A percentile compares a stretch with the other conserved stretches of the same genome.
Evolutionary conservation across 768 basidiomycete genomes (phyloP).

Genomic region (Boletus tomentosulus): DNA sequence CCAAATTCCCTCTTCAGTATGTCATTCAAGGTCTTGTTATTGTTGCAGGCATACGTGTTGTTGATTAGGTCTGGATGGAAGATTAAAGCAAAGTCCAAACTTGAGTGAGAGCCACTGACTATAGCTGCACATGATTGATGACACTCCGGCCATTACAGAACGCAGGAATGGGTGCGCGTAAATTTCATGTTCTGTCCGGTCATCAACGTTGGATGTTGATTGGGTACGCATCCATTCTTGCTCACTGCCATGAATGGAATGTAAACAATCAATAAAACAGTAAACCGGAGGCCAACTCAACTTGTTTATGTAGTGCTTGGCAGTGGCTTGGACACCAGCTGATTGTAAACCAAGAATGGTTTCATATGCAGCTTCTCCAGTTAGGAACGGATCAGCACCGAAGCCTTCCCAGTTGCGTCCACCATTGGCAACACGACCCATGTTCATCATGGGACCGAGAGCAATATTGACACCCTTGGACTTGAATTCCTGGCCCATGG

Average conservation of each 20-base stretch:
- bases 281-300: slow-evolving; percentile 30
- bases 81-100: neutral
- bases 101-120: slow-evolving; percentile 24
- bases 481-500: slow-evolving; percentile 79
- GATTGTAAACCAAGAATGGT: slow-evolving; percentile 80
- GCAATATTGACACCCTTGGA: slow-evolving; percentile 83
- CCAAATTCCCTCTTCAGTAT: slow-evolving; percentile 62
- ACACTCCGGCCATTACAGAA: slow-evolving; percentile 61
- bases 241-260: slow-evolving; percentile 20
- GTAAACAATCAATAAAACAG: neutral
- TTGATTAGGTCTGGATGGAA: slow-evolving; percentile 45
- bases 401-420: slow-evolving; percentile 97
- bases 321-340: slow-evolving; percentile 82
- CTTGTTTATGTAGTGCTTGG: slow-evolving; percentile 79
- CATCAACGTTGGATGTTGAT: slow-evolving; percentile 38
- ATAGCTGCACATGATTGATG: slow-evolving; percentile 65
- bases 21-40: slow-evolving; percentile 54
- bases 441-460: slow-evolving; percentile 82
- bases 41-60: slow-evolving; percentile 61
- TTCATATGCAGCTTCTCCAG: slow-evolving; percentile 73
- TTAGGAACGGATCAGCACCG: slow-evolving; percentile 82
- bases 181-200: slow-evolving; percentile 50
- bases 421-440: slow-evolving; percentile 71
- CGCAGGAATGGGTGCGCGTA: slow-evolving; percentile 56
- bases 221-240: slow-evolving; percentile 34